Percentiles rank a stretch among this genome's conserved stretches.
These are phyloP conservation scores for Penicillium ucsense DNA, from an alignment of 495 filamentous ascomycete genomes.

Conservation along the genomic window DNA sequence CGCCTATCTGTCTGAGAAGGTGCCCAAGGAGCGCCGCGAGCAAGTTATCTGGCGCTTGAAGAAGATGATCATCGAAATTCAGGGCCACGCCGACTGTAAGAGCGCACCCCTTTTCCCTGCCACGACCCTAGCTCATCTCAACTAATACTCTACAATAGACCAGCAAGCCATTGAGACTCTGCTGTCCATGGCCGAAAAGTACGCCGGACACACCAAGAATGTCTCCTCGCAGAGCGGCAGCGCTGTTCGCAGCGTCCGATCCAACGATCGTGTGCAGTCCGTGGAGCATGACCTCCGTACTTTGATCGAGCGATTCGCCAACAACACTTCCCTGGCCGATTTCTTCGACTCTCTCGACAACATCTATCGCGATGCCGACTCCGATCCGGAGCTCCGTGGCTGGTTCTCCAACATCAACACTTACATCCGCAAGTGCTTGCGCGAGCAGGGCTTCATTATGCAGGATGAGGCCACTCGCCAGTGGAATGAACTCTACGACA, in stretches of 20 bases:
- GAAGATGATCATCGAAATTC: slow-evolving; percentile 96
- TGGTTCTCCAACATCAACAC: slow-evolving; percentile 78
- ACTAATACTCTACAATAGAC: slow-evolving; percentile 36
- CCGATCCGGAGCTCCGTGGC: slow-evolving; percentile 72
- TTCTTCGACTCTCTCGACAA: slow-evolving; percentile 76
- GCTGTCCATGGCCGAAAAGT: slow-evolving; percentile 74
- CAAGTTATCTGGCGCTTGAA: slow-evolving; percentile 89
- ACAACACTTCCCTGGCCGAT: slow-evolving; percentile 80
- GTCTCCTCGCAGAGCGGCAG: slow-evolving; percentile 51
- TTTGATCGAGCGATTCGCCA: slow-evolving; percentile 91
- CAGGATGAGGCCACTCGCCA: slow-evolving; percentile 69
- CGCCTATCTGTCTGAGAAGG: slow-evolving; percentile 70
- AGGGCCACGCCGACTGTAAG: slow-evolving; percentile 82
- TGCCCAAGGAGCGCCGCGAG: slow-evolving; percentile 89
- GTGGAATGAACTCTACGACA: slow-evolving; percentile 78
- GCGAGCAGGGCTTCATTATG: slow-evolving; percentile 87
- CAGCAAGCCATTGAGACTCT: slow-evolving; percentile 80
- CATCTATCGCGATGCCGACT: slow-evolving; percentile 86
- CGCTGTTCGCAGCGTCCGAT: slow-evolving; percentile 60
- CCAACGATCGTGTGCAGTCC: slow-evolving; percentile 46
- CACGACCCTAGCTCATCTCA: too few relatives aligned
- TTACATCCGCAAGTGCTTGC: slow-evolving; percentile 70
- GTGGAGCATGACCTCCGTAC: slow-evolving; percentile 77
- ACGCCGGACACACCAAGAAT: slow-evolving; percentile 63
- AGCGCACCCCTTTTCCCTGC: not conserved